Evolutionary conservation across 345 rosid genomes (phyloP).

Genomic region (Erucastrum elatum): DNA sequence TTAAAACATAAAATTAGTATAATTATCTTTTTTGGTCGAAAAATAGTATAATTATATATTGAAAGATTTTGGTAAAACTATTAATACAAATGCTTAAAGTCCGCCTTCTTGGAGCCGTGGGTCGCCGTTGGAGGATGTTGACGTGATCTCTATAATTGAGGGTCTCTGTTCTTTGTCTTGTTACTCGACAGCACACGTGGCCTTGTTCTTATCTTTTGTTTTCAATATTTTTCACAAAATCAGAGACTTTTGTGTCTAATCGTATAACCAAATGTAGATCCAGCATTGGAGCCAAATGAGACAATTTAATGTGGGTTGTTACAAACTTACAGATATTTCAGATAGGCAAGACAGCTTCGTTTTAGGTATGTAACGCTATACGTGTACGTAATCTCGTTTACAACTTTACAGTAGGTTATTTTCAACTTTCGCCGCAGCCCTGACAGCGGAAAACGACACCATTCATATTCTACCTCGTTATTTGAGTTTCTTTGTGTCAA

Average conservation of each 20-base stretch:
- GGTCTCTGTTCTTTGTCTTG: neutral
- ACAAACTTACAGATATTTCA: neutral
- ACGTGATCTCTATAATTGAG: slow-evolving; percentile 14
- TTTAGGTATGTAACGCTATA: neutral
- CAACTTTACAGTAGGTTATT: neutral
- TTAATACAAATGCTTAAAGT: neutral
- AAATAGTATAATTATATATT: neutral
- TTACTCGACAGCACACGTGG: neutral
- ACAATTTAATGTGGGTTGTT: too few relatives aligned
- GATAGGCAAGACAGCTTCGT: neutral
- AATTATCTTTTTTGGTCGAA: too few relatives aligned
- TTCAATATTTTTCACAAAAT: neutral
- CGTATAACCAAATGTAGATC: neutral
- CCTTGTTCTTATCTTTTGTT: neutral
- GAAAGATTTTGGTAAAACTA: neutral
- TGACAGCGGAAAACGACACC: neutral
- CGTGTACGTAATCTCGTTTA: neutral
- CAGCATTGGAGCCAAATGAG: neutral
- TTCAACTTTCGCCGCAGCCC: neutral
- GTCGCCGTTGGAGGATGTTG: slow-evolving; percentile 13
- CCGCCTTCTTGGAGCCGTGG: neutral
- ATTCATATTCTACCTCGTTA: neutral
- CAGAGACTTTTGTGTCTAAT: neutral
- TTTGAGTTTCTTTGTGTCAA: neutral
- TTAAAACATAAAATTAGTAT: too few relatives aligned